phyloP scores from a whole-genome alignment of 306 rosid genomes.

The Crotalaria pallida region DNA sequence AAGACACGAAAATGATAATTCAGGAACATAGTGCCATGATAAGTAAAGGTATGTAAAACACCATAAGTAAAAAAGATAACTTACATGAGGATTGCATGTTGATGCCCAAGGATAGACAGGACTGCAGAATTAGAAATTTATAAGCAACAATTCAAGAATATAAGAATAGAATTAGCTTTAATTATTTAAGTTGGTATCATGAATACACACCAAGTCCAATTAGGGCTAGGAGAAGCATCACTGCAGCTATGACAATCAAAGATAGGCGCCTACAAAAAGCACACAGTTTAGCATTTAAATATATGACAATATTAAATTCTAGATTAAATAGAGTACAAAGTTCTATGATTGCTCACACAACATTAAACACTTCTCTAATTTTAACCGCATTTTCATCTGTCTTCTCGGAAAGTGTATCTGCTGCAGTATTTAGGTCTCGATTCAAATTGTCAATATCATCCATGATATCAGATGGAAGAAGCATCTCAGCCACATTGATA shows the following conservation, averaged over 20 bases:
- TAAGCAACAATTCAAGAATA: neutral
- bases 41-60: neutral
- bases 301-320: neutral
- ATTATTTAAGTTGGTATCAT: neutral
- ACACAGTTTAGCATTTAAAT: constrained; percentile 13
- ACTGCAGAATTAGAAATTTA: constrained; percentile 47
- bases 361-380: constrained; percentile 47
- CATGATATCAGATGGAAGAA: constrained; percentile 75
- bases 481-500: constrained; percentile 69
- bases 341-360: constrained; percentile 48
- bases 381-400: constrained; percentile 55
- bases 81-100: constrained; percentile 79
- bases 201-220: constrained; percentile 64
- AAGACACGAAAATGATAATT: neutral
- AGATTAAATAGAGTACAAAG: constrained; percentile 2
- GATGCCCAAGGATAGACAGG: constrained; percentile 61
- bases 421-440: constrained; percentile 58
- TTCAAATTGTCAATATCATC: constrained; percentile 66
- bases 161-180: neutral
- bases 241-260: constrained; percentile 61
- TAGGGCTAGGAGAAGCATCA: constrained; percentile 70
- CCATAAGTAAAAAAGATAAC: constrained; percentile 17
- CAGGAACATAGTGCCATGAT: neutral
- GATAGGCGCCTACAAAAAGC: constrained; percentile 51
- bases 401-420: constrained; percentile 51